Conservation (phyloP, 2,329 filamentous ascomycete species). For the Fusarium sterilihyphosum region DNA sequence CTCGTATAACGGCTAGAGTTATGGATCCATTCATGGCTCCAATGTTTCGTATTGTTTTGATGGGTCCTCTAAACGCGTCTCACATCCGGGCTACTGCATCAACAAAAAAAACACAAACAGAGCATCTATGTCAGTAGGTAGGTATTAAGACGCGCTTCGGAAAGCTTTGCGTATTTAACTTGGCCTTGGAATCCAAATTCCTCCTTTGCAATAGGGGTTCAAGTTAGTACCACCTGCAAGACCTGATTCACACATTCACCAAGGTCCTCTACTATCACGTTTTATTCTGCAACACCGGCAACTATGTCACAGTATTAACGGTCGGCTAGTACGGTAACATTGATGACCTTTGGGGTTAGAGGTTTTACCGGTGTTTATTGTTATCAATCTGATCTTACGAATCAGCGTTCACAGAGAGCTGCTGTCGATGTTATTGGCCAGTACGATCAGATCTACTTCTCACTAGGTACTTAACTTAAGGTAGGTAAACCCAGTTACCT, state of each 20-base stretch:
- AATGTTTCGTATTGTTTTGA: conserved; percentile 33
- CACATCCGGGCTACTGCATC: conserved; percentile 25
- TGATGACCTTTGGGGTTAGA: neutral
- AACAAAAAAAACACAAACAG: conserved; percentile 31
- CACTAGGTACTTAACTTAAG: neutral
- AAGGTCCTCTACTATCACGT: neutral
- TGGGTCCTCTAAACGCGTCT: conserved; percentile 32
- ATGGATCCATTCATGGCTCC: conserved; percentile 21
- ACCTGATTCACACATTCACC: neutral
- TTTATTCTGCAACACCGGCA: neutral
- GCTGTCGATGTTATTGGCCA: neutral
- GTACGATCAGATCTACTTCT: neutral
- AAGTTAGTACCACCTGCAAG: neutral
- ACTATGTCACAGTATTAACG: neutral
- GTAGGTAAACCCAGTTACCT: neutral
- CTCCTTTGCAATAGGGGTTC: neutral
- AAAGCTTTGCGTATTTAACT: neutral
- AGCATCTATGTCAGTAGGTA: conserved; percentile 20
- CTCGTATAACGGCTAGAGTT: conserved; percentile 7
- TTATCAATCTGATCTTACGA: neutral
- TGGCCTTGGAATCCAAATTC: neutral
- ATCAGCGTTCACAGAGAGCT: neutral
- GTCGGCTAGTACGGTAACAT: neutral
- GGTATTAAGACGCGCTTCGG: neutral
- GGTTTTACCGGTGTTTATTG: neutral